Percentiles rank a stretch among this genome's conserved stretches.
Evolutionary conservation across 495 filamentous ascomycete species (phyloP).

Genomic region (Penicillium flavigenum): DNA sequence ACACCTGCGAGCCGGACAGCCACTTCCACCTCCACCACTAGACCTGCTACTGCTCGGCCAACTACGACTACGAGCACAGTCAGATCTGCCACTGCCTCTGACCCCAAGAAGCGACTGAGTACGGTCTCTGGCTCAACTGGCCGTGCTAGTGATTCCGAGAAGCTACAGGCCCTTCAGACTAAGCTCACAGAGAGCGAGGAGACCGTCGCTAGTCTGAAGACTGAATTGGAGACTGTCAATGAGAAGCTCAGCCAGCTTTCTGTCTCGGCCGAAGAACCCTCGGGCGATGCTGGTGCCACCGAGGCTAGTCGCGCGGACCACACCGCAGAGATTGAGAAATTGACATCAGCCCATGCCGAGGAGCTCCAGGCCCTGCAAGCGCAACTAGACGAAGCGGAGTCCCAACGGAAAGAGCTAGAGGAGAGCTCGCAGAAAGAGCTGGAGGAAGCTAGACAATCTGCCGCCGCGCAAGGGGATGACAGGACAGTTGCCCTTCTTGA

Average conservation of each 20-base stretch:
- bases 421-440: slow-evolving; percentile 42
- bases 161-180: slow-evolving; percentile 41
- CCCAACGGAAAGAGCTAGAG: slow-evolving; percentile 42
- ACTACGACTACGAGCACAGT: slow-evolving; percentile 28
- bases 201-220: slow-evolving; percentile 38
- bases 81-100: slow-evolving; percentile 20
- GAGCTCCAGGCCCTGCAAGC: slow-evolving; percentile 38
- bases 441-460: slow-evolving; percentile 41
- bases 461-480: slow-evolving; percentile 38
- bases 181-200: slow-evolving; percentile 48
- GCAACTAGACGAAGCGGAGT: slow-evolving; percentile 42
- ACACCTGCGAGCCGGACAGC: slow-evolving; percentile 33
- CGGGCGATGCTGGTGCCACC: slow-evolving; percentile 26
- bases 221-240: slow-evolving; percentile 42
- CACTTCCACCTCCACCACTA: slow-evolving; percentile 21
- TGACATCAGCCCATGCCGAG: slow-evolving; percentile 38
- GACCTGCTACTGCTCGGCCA: slow-evolving; percentile 27
- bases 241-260: slow-evolving; percentile 41
- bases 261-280: slow-evolving; percentile 26
- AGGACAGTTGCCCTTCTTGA: slow-evolving; percentile 38
- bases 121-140: slow-evolving; percentile 27
- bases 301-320: slow-evolving; percentile 41
- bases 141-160: slow-evolving; percentile 35
- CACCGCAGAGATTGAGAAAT: slow-evolving; percentile 37
- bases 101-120: slow-evolving; percentile 40